phyloP scores from a whole-genome alignment of 2,329 filamentous ascomycete species.

The Nothophoma quercina region DNA sequence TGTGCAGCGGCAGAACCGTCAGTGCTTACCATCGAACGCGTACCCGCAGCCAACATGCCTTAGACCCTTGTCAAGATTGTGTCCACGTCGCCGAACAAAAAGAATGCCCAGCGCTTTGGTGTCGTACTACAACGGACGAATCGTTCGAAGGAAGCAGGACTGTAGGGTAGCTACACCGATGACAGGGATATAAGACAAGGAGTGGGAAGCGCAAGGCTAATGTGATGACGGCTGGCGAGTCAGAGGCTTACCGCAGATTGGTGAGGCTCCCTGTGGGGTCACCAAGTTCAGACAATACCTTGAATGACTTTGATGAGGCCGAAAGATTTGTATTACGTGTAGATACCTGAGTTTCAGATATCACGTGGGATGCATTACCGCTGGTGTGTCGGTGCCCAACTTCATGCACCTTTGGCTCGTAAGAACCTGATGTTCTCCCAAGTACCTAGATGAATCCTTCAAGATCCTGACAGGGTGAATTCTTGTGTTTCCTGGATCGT shows the following conservation, averaged over 20 bases:
- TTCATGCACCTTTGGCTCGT: neutral
- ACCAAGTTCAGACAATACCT: neutral
- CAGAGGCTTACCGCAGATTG: slow-evolving; percentile 1
- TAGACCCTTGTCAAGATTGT: neutral
- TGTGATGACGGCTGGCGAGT: neutral
- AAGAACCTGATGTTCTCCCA: neutral
- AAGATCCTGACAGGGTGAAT: slow-evolving; percentile 7
- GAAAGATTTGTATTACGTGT: neutral
- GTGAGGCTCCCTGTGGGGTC: neutral
- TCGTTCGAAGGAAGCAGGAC: slow-evolving; percentile 1
- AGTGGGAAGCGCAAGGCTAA: neutral
- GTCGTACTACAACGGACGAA: slow-evolving; percentile 9
- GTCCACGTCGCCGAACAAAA: slow-evolving; percentile 3
- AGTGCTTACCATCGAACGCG: neutral
- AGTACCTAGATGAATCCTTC: neutral
- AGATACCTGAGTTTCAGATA: neutral
- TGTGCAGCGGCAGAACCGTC: neutral
- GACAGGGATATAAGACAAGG: neutral
- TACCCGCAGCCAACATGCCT: neutral
- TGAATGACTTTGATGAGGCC: neutral
- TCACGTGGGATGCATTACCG: neutral
- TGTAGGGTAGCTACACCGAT: neutral
- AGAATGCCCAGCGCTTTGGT: neutral
- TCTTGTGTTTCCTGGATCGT: neutral
- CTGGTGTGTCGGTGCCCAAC: neutral